phyloP scores from a whole-genome alignment of 2,329 filamentous ascomycete genomes.

The Aspergillus floridensis region DNA sequence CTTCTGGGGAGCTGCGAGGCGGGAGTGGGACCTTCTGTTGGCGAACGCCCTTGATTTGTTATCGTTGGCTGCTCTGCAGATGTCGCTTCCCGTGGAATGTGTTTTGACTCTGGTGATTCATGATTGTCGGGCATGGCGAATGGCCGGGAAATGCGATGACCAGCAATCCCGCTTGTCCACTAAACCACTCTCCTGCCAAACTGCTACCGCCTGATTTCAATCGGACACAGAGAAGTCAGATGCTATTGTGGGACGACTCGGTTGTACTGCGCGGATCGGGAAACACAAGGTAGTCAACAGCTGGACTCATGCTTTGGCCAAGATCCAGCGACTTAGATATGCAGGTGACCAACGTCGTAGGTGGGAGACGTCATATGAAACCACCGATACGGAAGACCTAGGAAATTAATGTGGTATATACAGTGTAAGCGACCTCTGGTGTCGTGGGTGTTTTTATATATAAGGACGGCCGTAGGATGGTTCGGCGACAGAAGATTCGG shows the following conservation, averaged over 20 bases:
- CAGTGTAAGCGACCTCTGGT: neutral
- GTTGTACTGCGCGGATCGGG: slow-evolving; percentile 4
- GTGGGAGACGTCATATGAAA: neutral
- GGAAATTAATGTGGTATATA: neutral
- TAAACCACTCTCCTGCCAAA: neutral
- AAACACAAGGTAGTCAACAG: slow-evolving; percentile 2
- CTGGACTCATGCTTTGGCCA: slow-evolving; percentile 13
- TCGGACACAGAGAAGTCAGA: neutral
- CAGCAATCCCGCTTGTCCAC: neutral
- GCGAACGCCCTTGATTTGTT: neutral
- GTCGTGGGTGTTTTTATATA: neutral
- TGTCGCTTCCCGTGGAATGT: slow-evolving; percentile 9
- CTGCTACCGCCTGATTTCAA: neutral
- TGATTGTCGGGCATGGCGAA: slow-evolving; percentile 19
- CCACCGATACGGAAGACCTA: neutral
- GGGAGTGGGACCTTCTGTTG: slow-evolving; percentile 1
- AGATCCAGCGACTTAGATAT: neutral
- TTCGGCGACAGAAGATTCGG: no score
- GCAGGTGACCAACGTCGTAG: neutral
- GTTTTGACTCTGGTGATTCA: slow-evolving; percentile 14
- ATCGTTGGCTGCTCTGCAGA: slow-evolving; percentile 7
- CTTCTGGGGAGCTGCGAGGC: slow-evolving; percentile 11
- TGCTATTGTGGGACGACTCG: neutral
- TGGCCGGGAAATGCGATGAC: neutral
- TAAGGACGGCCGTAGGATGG: neutral